Conservation (phyloP, 257 asterid genomes). For the Ophiorrhiza pumila region DNA sequence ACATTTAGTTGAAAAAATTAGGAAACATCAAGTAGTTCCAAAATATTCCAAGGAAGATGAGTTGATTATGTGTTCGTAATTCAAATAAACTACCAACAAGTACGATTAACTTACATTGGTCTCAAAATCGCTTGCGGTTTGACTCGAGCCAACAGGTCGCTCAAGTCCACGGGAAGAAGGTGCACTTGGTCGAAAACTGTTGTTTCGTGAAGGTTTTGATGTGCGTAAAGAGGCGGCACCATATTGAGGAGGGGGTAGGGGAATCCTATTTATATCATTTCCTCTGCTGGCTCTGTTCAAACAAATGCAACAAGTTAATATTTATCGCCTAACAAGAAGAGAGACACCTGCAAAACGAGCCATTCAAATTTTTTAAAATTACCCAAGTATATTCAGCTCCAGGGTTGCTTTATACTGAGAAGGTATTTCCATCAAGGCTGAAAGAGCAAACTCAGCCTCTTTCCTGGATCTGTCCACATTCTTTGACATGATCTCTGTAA, state of each 20-base stretch:
- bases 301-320: constrained; percentile 16
- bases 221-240: constrained; percentile 55
- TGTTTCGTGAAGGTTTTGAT: constrained; percentile 53
- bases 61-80: background rate
- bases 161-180: constrained; percentile 46
- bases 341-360: background rate
- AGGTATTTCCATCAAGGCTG: constrained; percentile 97
- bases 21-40: background rate
- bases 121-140: constrained; percentile 54
- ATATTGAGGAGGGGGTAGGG: constrained; percentile 84
- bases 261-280: constrained; percentile 56
- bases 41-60: background rate
- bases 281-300: constrained; percentile 66
- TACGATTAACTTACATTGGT: constrained; percentile 46
- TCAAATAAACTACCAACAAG: background rate
- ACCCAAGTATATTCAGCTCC: constrained; percentile 91
- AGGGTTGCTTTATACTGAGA: constrained; percentile 89
- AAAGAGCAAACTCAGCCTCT: constrained; percentile 93
- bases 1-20: too few species aligned
- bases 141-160: constrained; percentile 32
- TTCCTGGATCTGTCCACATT: constrained; percentile 59
- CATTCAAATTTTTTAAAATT: background rate
- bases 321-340: background rate
- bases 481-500: constrained; percentile 84
- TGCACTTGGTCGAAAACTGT: constrained; percentile 59